Conservation (phyloP, 106 monocot genomes). For the Phalaenopsis equestris region DNA sequence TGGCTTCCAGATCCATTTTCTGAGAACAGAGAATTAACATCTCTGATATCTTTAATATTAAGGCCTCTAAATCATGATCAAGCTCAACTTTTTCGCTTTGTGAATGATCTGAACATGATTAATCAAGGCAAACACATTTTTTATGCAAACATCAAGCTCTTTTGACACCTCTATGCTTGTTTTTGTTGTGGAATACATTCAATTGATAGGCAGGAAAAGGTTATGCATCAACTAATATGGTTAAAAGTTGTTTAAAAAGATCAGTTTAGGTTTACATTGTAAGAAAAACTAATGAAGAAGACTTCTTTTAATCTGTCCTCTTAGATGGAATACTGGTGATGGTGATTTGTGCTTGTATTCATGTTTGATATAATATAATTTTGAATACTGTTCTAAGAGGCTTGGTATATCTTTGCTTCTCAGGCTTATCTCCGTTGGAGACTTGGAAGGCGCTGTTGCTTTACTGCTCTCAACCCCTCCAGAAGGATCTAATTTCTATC, state of each 20-base stretch:
- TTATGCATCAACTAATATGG: background rate
- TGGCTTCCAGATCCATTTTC: no score
- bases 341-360: background rate
- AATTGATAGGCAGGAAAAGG: background rate
- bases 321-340: background rate
- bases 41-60: no score
- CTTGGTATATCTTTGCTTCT: constrained; percentile 2
- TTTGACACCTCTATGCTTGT: no score
- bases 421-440: constrained; percentile 88
- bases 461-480: constrained; percentile 94
- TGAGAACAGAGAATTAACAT: no score
- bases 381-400: background rate
- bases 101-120: no score
- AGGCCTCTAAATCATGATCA: no score
- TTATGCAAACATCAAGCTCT: no score
- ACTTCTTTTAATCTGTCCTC: background rate
- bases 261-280: background rate
- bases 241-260: background rate
- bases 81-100: no score
- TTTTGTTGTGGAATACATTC: background rate
- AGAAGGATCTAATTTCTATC: constrained; percentile 89
- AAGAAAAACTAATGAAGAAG: background rate
- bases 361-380: background rate
- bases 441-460: constrained; percentile 92
- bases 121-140: no score